Evolutionary conservation across 257 asterid genomes (phyloP), one percentile per base, ranked within the genome.

Genomic region (Nyctanthes arbortristis): DNA sequence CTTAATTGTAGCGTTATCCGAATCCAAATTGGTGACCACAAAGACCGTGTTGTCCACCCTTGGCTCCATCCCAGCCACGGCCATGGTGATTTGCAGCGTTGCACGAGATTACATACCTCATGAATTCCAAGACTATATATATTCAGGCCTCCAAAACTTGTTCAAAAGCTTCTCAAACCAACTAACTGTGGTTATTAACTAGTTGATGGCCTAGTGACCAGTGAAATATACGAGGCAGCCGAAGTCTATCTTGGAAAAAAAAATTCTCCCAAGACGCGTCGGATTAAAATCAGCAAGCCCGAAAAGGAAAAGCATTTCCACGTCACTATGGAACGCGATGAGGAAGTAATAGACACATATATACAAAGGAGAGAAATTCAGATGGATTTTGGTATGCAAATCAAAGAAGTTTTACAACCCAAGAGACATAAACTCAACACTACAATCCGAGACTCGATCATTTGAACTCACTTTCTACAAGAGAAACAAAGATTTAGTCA

Each of bases 191-290:
- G 89, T 87, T 40, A 77, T 89, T 20, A 84, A 87, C 4, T 88
- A 87, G 69, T 78, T 67, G 91, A 81, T 4, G 93, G 91, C 10
- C 33, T 87, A 4, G 75, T 13, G 37, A 54, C 2, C 71, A 87
- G 87, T 67, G 80, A 84, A 65, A 70, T 87, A 75, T 87, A 81
- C 37, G 88, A 80, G 14, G 91, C 93, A 0, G 85, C 96, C 7
- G 84, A 80, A 29, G n/a, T 63, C 64, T 83, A 83, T 36, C 69
- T 89, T 16, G 87, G 88, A 65, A 39, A 75, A 16, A n/a, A 89
- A 70, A 63, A 1, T 77, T 62, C 81, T 71, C 83, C 91, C 4
- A 52, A 56, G 31, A 73, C 84, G 2, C 78, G 87, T 0, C 80
- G 87, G 27, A 67, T 84, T 62, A 89, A 82, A 61, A 65, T 89